Base-by-base conservation (phyloP, 1,284 basidiomycete species). In the Pseudozyma hubeiensis region DNA sequence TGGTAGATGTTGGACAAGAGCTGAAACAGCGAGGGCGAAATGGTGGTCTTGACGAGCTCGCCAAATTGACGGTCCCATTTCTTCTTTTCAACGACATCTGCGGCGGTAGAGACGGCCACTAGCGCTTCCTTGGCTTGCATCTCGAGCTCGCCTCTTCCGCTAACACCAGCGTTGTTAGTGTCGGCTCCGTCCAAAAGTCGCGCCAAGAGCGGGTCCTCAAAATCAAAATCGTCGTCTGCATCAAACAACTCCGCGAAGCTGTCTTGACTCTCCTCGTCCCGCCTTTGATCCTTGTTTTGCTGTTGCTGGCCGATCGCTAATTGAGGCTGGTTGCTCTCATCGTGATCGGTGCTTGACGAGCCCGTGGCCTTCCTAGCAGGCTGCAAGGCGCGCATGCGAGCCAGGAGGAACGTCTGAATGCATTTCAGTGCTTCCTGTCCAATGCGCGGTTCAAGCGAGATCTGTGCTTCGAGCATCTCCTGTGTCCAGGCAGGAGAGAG, bases 221-320 rank as follows among this genome's bases (percentile, higher is more conserved):
- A 86, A 50, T 87, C 86, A 33, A 86, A 72, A 69, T 91, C 88
- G 44, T 90, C 83, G 58, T 87, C 87, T 7, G 61, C 64, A 33
- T 89, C 86, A 48, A 83, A 86, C 31, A 88, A 85, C 65, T 94
- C 91, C 4, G 69, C 74, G 80, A 93, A 91, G 75, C 92, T 94
- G 70, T 93, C 92, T 76, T 90, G 87, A 87, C 56, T 88, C 86
- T 64, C 87, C 13, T 57, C 55, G 52, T 44, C 37, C 39, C 63
- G 24, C 17, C 8, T 35, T 17, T 19, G 57, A 52, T 48, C 56
- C 43, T 11, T 41, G 13, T 17, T 53, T 53, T 44, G 59, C 35
- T 41, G 44, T 13, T 45, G 56, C 45, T 43, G 31, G n/a, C 16
- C 24, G 11, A n/a, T 13, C 10, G 14, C 19, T n/a, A 41, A 13